Conservation (phyloP, 371 early-diverging fungal genomes). For the Chytridium lagenaria region DNA sequence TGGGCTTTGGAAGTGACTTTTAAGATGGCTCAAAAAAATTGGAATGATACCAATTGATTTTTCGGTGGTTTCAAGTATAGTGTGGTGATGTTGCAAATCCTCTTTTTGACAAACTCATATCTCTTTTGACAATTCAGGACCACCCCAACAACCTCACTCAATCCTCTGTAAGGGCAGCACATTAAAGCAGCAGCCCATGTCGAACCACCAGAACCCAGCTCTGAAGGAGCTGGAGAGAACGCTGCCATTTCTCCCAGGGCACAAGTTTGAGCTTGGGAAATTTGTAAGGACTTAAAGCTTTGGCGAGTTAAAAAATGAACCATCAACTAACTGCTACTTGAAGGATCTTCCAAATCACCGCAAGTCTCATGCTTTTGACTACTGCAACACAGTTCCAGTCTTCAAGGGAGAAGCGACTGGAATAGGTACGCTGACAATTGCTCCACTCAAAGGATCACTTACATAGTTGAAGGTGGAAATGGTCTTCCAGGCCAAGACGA, state of each 20-base stretch:
- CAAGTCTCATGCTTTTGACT: conserved; percentile 66
- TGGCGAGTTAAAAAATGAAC: background rate
- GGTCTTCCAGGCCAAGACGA: conserved; percentile 48
- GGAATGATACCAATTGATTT: too few species aligned
- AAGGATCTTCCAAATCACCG: conserved; percentile 50
- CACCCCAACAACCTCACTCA: too few species aligned
- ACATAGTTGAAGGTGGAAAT: conserved; percentile 40
- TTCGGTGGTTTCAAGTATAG: too few species aligned
- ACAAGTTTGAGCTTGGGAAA: conserved; percentile 52
- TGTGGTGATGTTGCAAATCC: too few species aligned
- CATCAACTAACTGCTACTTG: background rate
- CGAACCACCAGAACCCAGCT: conserved; percentile 17
- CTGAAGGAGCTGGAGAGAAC: conserved; percentile 42
- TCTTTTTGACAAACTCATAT: too few species aligned
- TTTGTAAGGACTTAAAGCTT: conserved; percentile 11
- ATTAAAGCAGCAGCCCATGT: too few species aligned
- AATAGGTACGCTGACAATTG: conserved; percentile 51
- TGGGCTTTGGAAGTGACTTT: too few species aligned
- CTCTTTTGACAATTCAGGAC: too few species aligned
- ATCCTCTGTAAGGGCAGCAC: too few species aligned
- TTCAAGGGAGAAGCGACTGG: conserved; percentile 54
- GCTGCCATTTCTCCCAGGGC: conserved; percentile 60
- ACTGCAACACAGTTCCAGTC: conserved; percentile 57
- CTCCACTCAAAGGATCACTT: conserved; percentile 1
- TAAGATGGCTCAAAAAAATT: too few species aligned